Evolutionary conservation across 2,329 filamentous ascomycete species (phyloP).

Genomic region (Phoma herbarum): DNA sequence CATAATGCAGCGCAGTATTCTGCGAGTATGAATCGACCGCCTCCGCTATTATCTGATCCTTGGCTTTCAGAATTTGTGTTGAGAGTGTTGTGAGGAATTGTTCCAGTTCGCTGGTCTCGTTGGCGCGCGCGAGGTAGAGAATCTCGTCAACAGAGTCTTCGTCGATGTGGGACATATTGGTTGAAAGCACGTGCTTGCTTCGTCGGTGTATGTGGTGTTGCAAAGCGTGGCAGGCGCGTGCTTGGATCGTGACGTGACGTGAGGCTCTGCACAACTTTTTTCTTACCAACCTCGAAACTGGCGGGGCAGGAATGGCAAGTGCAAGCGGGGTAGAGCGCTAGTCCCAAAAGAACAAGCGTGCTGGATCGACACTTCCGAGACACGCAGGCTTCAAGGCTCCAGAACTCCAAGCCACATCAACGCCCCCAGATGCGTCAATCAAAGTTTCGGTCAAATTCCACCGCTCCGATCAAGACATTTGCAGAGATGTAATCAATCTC

Average conservation of each 20-base stretch:
- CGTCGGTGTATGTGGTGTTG: neutral
- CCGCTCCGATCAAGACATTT: neutral
- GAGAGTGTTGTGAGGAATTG: constrained; percentile 67
- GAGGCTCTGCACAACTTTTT: constrained; percentile 23
- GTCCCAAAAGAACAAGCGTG: neutral
- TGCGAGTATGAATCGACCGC: constrained; percentile 79
- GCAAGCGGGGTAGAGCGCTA: constrained; percentile 7
- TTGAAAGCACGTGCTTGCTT: constrained; percentile 4
- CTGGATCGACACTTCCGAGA: constrained; percentile 6
- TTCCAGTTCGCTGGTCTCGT: constrained; percentile 76
- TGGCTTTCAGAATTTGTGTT: constrained; percentile 66
- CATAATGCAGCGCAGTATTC: constrained; percentile 87
- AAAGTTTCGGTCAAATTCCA: neutral
- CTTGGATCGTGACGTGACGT: constrained; percentile 18
- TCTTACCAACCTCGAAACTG: constrained; percentile 2
- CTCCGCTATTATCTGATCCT: constrained; percentile 70
- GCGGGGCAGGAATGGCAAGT: constrained; percentile 12
- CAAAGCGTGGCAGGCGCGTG: constrained; percentile 4
- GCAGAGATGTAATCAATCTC: neutral
- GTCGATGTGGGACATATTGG: constrained; percentile 38
- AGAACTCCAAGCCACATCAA: neutral
- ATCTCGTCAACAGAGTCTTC: constrained; percentile 91
- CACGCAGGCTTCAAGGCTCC: neutral
- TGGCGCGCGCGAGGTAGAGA: constrained; percentile 83
- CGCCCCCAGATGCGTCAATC: constrained; percentile 1